Evolutionary conservation across 2,329 filamentous ascomycete genomes (phyloP).

Genomic region (Ambrosiella beaveri): DNA sequence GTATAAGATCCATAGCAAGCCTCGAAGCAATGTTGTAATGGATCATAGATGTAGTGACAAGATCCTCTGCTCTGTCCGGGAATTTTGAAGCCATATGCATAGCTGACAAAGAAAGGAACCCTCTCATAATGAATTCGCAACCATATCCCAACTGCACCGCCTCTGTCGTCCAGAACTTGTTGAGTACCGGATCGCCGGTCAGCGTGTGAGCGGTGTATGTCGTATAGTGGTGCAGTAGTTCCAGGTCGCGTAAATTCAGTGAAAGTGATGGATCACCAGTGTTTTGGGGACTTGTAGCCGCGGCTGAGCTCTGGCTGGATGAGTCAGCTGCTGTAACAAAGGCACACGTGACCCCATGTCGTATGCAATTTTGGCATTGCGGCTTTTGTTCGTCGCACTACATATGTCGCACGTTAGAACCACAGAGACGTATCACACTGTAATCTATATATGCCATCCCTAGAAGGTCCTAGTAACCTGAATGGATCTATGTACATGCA

Average conservation of each 20-base stretch:
- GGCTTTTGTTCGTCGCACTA: slow-evolving; percentile 18
- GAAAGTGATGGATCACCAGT: slow-evolving; percentile 3
- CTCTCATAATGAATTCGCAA: slow-evolving; percentile 30
- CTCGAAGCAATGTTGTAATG: slow-evolving; percentile 19
- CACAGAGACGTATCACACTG: background rate
- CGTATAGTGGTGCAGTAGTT: slow-evolving; percentile 35
- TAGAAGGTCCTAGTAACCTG: background rate
- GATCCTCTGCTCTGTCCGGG: slow-evolving; percentile 13
- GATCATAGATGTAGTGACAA: slow-evolving; percentile 13
- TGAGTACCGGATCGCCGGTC: slow-evolving; percentile 23
- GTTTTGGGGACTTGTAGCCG: slow-evolving; percentile 8
- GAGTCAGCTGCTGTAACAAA: slow-evolving; percentile 12
- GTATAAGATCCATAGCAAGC: slow-evolving; percentile 17
- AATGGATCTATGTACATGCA: background rate
- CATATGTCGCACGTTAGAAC: background rate
- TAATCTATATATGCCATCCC: background rate
- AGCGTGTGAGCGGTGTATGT: slow-evolving; percentile 30
- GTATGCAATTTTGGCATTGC: slow-evolving; percentile 17
- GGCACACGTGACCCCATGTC: slow-evolving; percentile 16
- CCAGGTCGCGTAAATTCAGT: slow-evolving; percentile 27
- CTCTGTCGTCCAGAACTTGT: slow-evolving; percentile 29
- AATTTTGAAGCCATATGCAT: slow-evolving; percentile 25
- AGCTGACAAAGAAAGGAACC: slow-evolving; percentile 31
- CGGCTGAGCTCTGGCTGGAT: slow-evolving; percentile 12
- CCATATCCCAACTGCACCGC: slow-evolving; percentile 29